Evolutionary conservation across 768 basidiomycete species (phyloP).

Genomic region (Calocera viscosa): DNA sequence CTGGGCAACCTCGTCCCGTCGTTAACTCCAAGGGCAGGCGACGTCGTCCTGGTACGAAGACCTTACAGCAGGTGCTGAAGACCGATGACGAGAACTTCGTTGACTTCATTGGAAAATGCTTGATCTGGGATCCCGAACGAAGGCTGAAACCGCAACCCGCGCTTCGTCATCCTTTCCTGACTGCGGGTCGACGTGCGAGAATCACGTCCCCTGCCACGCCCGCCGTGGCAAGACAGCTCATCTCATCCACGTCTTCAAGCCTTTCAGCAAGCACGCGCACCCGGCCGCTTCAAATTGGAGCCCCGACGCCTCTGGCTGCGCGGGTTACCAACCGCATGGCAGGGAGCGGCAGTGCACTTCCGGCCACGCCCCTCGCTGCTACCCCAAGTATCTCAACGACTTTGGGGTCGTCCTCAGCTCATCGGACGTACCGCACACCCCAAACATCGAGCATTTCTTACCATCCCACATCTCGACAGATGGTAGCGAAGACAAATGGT

Average conservation of each 20-base stretch:
- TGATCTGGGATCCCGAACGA: slow-evolving; percentile 97
- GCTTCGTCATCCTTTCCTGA: slow-evolving; percentile 79
- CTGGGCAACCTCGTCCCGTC: slow-evolving; percentile 82
- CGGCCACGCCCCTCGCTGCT: slow-evolving; percentile 12
- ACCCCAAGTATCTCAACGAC: background rate
- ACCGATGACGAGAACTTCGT: slow-evolving; percentile 91
- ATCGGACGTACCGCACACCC: slow-evolving; percentile 10
- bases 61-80: slow-evolving; percentile 74
- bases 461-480: background rate
- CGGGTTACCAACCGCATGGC: slow-evolving; percentile 27
- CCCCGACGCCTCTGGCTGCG: slow-evolving; percentile 76
- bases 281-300: slow-evolving; percentile 52
- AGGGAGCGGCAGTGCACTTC: slow-evolving; percentile 7
- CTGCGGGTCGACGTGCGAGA: slow-evolving; percentile 43
- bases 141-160: slow-evolving; percentile 89
- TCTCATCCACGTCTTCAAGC: slow-evolving; percentile 42
- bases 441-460: slow-evolving; percentile 4
- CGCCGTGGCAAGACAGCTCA: slow-evolving; percentile 35
- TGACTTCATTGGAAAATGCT: slow-evolving; percentile 92
- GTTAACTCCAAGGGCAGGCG: slow-evolving; percentile 94
- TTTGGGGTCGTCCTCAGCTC: background rate
- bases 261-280: slow-evolving; percentile 29
- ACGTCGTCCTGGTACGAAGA: slow-evolving; percentile 81
- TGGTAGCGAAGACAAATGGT: slow-evolving; percentile 6
- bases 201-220: slow-evolving; percentile 30